Evolutionary conservation across 139 green algal species (phyloP), one percentile per base, ranked within the genome.

Genomic region (Coccomyxa sp.): DNA sequence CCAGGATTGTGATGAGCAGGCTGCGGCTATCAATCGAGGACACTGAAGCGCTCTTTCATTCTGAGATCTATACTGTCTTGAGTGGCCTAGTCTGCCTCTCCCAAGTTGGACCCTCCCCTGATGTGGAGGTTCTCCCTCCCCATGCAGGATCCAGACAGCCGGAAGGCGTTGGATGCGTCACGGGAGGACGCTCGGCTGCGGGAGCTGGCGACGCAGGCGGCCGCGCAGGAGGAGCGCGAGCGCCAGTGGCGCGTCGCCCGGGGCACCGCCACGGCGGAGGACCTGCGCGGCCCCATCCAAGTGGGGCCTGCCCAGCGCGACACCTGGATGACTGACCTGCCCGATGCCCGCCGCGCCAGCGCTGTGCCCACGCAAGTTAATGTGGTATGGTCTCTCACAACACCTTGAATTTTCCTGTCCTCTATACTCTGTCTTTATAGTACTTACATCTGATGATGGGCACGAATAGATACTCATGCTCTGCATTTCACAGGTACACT

Each of bases 281-380:
- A 90, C 41, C 39, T 82, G 64, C 73, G 73, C 0, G 82, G 80
- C 6, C 83, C 86, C 9, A 76, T 78, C 12, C 24, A 22, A 36
- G 18, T 58, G n/a, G 58, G 55, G 34, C 50, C 75, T 0, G 34
- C 44, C 37, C 36, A 18, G 58, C 82, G 92, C 0, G 92, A 95
- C 8, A 70, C 72, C 7, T 97, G 92, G 92, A 97, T 97, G 92
- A 97, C 92, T 8, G 88, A 92, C 16, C 88, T 97, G 70, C 92
- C 83, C 8, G 78, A 77, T 7, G 87, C 89, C 82, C 72, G 82
- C 31, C 38, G 58, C 24, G 70, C 80, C 10, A 75, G 29, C 29
- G 72, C 24, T 29, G 22, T 33, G 58, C 77, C 75, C 34, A 73
- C 68, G 34, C 79, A 77, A 39, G 78, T 58, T 35, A 69, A 33